Percentiles rank a stretch among this genome's conserved stretches.
These are phyloP conservation scores for Aphanoascus verrucosus DNA, from an alignment of 2,329 filamentous ascomycete species.

Conservation along the genomic window DNA sequence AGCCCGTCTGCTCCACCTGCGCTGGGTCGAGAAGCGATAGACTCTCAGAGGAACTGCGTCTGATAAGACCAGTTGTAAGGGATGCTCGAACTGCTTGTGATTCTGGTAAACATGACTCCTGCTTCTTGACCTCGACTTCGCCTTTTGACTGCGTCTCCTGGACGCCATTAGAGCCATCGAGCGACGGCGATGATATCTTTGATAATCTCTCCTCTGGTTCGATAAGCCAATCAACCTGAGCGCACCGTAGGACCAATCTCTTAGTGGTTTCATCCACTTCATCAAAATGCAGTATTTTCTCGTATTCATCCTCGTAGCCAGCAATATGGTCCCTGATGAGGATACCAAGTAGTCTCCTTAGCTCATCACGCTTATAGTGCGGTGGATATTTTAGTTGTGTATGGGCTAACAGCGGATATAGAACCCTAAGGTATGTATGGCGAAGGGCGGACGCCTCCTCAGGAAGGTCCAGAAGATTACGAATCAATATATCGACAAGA, in stretches of 20 bases:
- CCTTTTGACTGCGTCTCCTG: not conserved
- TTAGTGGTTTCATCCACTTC: constrained; percentile 42
- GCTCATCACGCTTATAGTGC: constrained; percentile 83
- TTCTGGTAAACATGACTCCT: not conserved
- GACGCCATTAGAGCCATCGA: constrained; percentile 8
- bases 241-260: constrained; percentile 38
- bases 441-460: constrained; percentile 63
- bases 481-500: constrained; percentile 86
- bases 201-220: constrained; percentile 23
- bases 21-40: constrained; percentile 19
- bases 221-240: constrained; percentile 38
- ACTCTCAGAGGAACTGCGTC: constrained; percentile 22
- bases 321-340: constrained; percentile 65
- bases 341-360: constrained; percentile 63
- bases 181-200: constrained; percentile 20
- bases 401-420: constrained; percentile 81
- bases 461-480: constrained; percentile 90
- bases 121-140: not conserved
- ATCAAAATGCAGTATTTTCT: constrained; percentile 40
- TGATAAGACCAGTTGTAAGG: not conserved
- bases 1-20: constrained; percentile 44
- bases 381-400: constrained; percentile 79
- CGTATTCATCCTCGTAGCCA: constrained; percentile 34
- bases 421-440: constrained; percentile 87
- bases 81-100: not conserved